phyloP scores from a whole-genome alignment of 306 rosid genomes.

The Prunus mira region DNA sequence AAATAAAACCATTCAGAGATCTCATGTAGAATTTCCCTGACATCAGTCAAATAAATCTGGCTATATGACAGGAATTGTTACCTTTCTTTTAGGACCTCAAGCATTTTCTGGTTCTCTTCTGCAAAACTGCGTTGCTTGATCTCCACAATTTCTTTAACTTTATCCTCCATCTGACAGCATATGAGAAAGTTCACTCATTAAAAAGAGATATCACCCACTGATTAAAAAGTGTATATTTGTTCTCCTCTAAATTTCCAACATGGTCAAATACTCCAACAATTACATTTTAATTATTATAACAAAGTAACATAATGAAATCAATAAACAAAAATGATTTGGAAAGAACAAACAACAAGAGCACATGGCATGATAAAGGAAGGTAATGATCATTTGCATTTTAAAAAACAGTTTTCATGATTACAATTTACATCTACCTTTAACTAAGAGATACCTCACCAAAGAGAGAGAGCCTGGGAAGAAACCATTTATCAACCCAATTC shows the following conservation, averaged over 20 bases:
- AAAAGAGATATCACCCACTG: constrained; percentile 3
- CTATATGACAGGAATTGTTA: constrained; percentile 8
- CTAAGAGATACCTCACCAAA: neutral
- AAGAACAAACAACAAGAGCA: neutral
- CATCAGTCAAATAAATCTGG: neutral
- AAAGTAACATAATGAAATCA: neutral
- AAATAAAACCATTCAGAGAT: constrained; percentile 6
- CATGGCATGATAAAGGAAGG: neutral
- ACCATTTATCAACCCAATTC: neutral
- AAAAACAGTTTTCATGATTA: neutral
- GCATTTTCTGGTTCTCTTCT: constrained; percentile 91
- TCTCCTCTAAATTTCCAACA: neutral
- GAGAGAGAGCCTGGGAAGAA: neutral
- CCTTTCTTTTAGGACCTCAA: constrained; percentile 94
- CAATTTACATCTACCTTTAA: neutral
- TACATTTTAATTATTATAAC: neutral
- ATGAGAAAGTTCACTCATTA: constrained; percentile 20
- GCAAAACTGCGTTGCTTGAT: constrained; percentile 96
- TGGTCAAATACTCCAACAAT: neutral
- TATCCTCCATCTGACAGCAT: constrained; percentile 84
- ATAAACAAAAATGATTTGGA: neutral
- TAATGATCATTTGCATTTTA: neutral
- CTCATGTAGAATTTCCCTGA: neutral
- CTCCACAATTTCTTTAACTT: constrained; percentile 93
- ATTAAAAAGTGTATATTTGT: neutral